These are phyloP conservation scores for Trametes sanguinea DNA, from an alignment of 768 basidiomycete genomes.

Conservation along the genomic window DNA sequence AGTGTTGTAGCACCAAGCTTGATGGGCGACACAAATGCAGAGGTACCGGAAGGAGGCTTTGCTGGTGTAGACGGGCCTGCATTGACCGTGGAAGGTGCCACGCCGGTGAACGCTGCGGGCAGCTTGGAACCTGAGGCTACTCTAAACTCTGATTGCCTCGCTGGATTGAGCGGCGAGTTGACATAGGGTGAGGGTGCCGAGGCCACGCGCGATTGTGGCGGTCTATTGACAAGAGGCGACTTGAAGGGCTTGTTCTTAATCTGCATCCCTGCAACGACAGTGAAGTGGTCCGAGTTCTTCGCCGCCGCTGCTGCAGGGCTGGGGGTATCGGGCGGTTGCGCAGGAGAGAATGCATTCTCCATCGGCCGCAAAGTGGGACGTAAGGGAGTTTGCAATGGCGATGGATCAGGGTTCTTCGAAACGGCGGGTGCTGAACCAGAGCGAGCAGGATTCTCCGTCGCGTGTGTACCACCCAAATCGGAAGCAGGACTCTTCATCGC, in stretches of 20 bases:
- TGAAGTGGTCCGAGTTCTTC: constrained; percentile 9
- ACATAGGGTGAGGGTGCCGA: constrained; percentile 6
- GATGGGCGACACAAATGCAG: constrained; percentile 1
- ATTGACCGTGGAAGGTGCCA: background rate
- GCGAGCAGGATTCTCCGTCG: constrained; percentile 1
- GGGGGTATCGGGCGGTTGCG: constrained; percentile 22
- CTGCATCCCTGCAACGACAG: constrained; percentile 10
- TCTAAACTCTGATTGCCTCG: background rate
- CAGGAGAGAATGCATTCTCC: constrained; percentile 23
- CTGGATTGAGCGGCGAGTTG: constrained; percentile 28
- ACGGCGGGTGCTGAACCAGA: background rate
- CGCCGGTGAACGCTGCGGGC: constrained; percentile 13
- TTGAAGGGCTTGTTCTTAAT: constrained; percentile 32
- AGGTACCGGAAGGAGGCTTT: background rate
- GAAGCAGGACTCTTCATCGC: constrained; percentile 3
- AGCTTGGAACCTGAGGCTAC: constrained; percentile 12
- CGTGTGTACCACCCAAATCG: background rate
- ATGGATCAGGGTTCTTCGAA: background rate
- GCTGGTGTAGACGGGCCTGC: background rate
- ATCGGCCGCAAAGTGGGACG: constrained; percentile 24
- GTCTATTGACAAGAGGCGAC: constrained; percentile 26
- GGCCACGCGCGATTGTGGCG: constrained; percentile 1
- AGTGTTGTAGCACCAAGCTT: background rate
- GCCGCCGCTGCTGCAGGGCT: constrained; percentile 13
- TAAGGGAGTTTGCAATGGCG: constrained; percentile 5